Base-by-base conservation (phyloP, 805 yeast genomes). In the Pachysolen tannophilus region DNA sequence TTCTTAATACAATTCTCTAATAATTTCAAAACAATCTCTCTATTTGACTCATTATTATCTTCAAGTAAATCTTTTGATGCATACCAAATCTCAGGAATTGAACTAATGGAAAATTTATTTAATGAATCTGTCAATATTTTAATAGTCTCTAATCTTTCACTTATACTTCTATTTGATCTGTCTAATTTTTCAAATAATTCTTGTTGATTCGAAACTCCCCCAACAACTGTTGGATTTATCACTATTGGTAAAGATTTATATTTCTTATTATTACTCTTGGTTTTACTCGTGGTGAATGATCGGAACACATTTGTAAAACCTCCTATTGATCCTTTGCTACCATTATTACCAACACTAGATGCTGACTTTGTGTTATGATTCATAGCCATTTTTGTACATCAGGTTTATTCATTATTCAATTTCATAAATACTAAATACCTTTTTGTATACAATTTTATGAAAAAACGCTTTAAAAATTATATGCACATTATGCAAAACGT, bases 41-140 rank as follows among this genome's bases (percentile, higher is more conserved):
- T 37, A 15, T 46, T 47, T 21, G 47, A 51, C 3, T 52, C 50
- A 0, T 58, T 50, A 6, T 19, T 20, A 13, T 24, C 5, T 6
- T 60, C 59, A 33, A 82, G 63, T 51, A 79, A 55, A 33, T 67
- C 72, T 40, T 71, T 60, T 0, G 81, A 78, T 34, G 76, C 57
- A 51, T 78, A 75, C 95, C 95, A 85, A 2, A 84, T 64, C 42
- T 82, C 87, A 0, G 84, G 77, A 4, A 83, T 65, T 3, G 81
- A 69, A 0, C 78, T 64, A 3, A 76, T 66, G 3, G 78, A 61
- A 33, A 65, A 67, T 32, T 65, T 69, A 16, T 67, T 67, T 2
- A 84, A 53, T 3, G 74, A 61, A 2, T 65, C 65, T 6, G 70
- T 57, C 28, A 85, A 54, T 15, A 65, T 54, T 2, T 60, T 61